phyloP scores from a whole-genome alignment of 2,329 filamentous ascomycete species.

The Nectriaceae sp. region DNA sequence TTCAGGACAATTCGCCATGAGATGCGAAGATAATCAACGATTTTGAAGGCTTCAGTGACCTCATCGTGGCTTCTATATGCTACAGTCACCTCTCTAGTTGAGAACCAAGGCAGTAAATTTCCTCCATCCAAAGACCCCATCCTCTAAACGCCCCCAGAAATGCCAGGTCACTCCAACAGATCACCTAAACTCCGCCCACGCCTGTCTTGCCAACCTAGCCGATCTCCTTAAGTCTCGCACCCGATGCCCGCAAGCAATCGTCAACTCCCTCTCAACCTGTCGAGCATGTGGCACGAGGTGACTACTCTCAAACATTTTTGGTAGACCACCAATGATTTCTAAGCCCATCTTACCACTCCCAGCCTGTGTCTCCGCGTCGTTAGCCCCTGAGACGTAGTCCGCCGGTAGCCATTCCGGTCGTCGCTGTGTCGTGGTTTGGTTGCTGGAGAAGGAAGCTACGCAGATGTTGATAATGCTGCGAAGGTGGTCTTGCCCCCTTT shows the following conservation, averaged over 20 bases:
- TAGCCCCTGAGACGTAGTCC: conserved; percentile 18
- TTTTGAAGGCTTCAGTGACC: too few species aligned
- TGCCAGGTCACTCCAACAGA: neutral
- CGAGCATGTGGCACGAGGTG: conserved; percentile 47
- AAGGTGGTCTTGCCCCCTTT: conserved; percentile 49
- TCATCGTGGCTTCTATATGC: too few species aligned
- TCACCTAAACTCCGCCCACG: conserved; percentile 46
- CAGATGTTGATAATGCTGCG: conserved; percentile 50
- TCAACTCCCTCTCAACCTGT: conserved; percentile 48
- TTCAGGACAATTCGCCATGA: too few species aligned
- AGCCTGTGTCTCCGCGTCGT: conserved; percentile 25
- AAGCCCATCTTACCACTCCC: conserved; percentile 50
- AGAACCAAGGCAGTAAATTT: too few species aligned
- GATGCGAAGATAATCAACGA: too few species aligned
- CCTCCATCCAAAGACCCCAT: too few species aligned
- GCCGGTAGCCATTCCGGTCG: conserved; percentile 34
- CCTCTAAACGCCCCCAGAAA: too few species aligned
- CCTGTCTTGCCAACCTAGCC: conserved; percentile 50
- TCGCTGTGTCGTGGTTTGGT: conserved; percentile 24
- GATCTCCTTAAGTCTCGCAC: conserved; percentile 54
- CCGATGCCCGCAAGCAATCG: conserved; percentile 53
- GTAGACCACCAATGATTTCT: conserved; percentile 49
- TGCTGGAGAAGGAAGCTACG: conserved; percentile 39
- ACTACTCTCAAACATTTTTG: conserved; percentile 49
- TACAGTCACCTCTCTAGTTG: too few species aligned